phyloP scores from a whole-genome alignment of 192 early-diverging fungal genomes.

The Rhizophagus clarus region DNA sequence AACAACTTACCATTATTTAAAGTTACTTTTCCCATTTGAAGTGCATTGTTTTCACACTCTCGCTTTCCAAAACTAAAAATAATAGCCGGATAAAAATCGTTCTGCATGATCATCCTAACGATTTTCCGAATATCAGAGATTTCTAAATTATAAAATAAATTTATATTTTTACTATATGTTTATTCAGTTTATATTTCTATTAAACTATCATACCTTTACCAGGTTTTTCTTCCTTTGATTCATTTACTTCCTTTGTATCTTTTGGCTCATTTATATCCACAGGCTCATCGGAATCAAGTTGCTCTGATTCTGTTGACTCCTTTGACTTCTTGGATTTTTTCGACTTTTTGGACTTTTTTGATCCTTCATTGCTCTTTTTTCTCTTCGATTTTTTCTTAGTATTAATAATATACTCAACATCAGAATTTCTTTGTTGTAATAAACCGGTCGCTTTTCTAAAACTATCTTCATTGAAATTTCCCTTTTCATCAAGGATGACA shows the following conservation, averaged over 20 bases:
- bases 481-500: conserved; percentile 96
- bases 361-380: background rate
- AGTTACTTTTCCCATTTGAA: conserved; percentile 78
- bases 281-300: background rate
- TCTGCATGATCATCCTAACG: conserved; percentile 93
- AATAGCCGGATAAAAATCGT: conserved; percentile 96
- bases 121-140: conserved; percentile 95
- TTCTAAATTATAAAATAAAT: conserved; percentile 32
- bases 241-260: background rate
- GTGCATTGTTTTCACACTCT: conserved; percentile 89
- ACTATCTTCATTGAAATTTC: conserved; percentile 92
- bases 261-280: background rate
- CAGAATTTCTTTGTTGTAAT: background rate
- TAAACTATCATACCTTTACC: conserved; percentile 70
- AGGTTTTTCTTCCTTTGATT: conserved; percentile 43
- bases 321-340: conserved; percentile 4
- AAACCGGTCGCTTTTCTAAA: conserved; percentile 80
- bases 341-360: conserved; percentile 35
- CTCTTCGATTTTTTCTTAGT: background rate
- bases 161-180: background rate
- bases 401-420: background rate
- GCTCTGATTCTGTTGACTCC: background rate
- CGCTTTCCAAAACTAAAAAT: conserved; percentile 93
- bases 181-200: background rate
- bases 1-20: conserved; percentile 68